These are phyloP conservation scores for Heritiera littoralis DNA, from an alignment of 345 rosid genomes.

Conservation along the genomic window DNA sequence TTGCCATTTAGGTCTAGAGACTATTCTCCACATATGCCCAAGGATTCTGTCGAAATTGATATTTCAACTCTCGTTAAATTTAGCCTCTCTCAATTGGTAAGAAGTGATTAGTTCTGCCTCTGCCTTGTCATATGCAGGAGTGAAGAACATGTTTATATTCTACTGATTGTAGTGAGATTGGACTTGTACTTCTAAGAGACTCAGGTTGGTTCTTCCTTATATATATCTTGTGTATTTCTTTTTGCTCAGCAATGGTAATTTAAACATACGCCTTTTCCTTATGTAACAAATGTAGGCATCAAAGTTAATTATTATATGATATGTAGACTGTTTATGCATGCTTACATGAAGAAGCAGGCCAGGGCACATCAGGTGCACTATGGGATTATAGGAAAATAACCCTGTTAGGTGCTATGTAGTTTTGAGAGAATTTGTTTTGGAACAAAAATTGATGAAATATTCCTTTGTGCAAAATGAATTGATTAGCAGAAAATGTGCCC, in stretches of 20 bases:
- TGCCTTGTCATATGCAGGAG: conserved; percentile 45
- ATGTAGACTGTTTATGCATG: background rate
- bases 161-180: conserved; percentile 86
- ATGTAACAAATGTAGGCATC: conserved; percentile 3
- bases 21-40: conserved; percentile 49
- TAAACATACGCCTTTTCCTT: conserved; percentile 7
- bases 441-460: conserved; percentile 21
- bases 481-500: conserved; percentile 51
- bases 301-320: background rate
- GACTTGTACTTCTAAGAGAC: conserved; percentile 65
- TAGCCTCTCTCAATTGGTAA: conserved; percentile 67
- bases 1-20: conserved; percentile 54
- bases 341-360: background rate
- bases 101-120: conserved; percentile 27
- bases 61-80: conserved; percentile 47
- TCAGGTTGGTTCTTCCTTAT: conserved; percentile 48
- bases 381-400: background rate
- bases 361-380: conserved; percentile 4
- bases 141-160: conserved; percentile 76
- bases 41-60: conserved; percentile 49
- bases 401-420: background rate
- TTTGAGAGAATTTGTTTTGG: background rate
- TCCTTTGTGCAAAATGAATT: conserved; percentile 5
- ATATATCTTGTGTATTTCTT: background rate
- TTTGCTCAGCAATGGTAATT: background rate